Base-by-base conservation (phyloP, 495 filamentous ascomycete genomes). In the Hyaloscypha hepaticicola region DNA sequence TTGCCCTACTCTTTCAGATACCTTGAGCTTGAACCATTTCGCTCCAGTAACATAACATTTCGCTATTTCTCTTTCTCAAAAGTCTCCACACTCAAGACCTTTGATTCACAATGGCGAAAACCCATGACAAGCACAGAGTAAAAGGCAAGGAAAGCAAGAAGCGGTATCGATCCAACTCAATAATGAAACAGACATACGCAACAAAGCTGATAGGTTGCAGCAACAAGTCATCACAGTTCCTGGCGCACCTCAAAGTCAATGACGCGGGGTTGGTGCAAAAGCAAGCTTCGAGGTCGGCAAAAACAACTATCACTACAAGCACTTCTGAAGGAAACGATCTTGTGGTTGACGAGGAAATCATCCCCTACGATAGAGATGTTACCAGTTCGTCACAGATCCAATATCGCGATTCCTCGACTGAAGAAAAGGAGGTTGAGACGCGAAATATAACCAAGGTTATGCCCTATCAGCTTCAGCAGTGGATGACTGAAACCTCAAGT, bases 381-480 rank as follows among this genome's bases (percentile, higher is more conserved):
- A 19, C 11, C 38, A 16, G 4, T 45, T 45, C 11, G 16, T 45
- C 38, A 19, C 38, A 45, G 16, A 45, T 4, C 38, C 16, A 14
- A 14, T 45, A 14, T 45, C 38, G 38, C 6, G 16, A 8, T 19
- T 19, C 11, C 19, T 4, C 38, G 19, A 19, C 16, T 1, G 38
- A 45, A 45, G 38, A 16, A 16, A 19, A 45, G 16, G 38, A 45
- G 19, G 38, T 45, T 45, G 38, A 45, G 1, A 16, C 38, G 12
- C 4, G 38, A 45, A 45, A 45, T 9, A 8, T 16, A 19, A 5
- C 21, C 28, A 56, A 64, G 11, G 16, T 58, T 9, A 12, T 9
- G 3, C 12, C 25, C 57, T 50, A 57, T 14, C 65, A 67, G 31
- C 55, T 67, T 21, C 24, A 58, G 11, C 59, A 25, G 19, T 67